Conservation (phyloP, 805 yeast genomes). For the Blastobotrys parvus region DNA sequence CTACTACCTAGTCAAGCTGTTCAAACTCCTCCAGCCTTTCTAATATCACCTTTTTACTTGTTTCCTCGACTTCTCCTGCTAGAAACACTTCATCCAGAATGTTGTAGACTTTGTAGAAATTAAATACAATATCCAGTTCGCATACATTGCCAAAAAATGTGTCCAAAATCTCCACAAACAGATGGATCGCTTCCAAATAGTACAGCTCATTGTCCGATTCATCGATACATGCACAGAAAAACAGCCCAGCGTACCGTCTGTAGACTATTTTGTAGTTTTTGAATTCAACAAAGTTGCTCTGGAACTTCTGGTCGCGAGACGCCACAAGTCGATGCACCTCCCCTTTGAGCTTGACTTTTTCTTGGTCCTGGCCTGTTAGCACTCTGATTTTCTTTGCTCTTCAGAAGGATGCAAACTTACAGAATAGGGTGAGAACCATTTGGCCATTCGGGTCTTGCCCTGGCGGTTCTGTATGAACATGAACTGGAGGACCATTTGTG, state of each 20-base stretch:
- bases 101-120: slow-evolving; percentile 74
- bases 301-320: slow-evolving; percentile 75
- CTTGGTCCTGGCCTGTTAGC: slow-evolving; percentile 29
- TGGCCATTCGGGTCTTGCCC: slow-evolving; percentile 81
- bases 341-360: slow-evolving; percentile 40
- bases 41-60: slow-evolving; percentile 60
- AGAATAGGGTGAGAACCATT: slow-evolving; percentile 54
- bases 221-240: slow-evolving; percentile 78
- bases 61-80: slow-evolving; percentile 88
- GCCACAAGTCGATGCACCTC: slow-evolving; percentile 76
- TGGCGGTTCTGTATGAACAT: slow-evolving; percentile 81
- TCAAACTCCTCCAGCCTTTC: slow-evolving; percentile 60
- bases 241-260: slow-evolving; percentile 85
- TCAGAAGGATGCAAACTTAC: slow-evolving; percentile 22
- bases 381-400: not conserved
- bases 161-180: slow-evolving; percentile 83
- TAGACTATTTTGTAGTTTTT: slow-evolving; percentile 65
- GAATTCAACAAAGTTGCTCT: slow-evolving; percentile 72
- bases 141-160: slow-evolving; percentile 84
- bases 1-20: slow-evolving; percentile 39
- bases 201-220: slow-evolving; percentile 72
- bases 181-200: slow-evolving; percentile 75
- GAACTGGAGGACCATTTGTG: slow-evolving; percentile 42
- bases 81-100: slow-evolving; percentile 80
- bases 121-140: slow-evolving; percentile 87